Evolutionary conservation across 2,329 filamentous ascomycete species (phyloP), one percentile per base, ranked within the genome.

Genomic region (Talaromyces sp.): DNA sequence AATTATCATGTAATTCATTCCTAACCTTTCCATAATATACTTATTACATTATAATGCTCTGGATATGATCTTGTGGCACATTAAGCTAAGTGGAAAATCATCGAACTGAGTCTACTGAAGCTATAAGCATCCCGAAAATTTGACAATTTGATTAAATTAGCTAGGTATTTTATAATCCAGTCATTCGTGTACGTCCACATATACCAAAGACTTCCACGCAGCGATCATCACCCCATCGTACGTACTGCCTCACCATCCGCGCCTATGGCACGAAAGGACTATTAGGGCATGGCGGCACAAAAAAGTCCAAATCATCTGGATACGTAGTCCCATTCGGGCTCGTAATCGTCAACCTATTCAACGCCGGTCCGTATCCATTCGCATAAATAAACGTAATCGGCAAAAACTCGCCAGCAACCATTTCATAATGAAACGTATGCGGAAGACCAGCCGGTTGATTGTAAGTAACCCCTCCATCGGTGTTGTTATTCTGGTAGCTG

Each of bases 301-400:
- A 63, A 31, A 63, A 36, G 29, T 58, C 29, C 36, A 63, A 11
- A 31, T 63, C 49, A 10, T 49, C 25, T n/a, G 61, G 61, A 31
- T 63, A 63, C 34, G 47, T 29, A 19, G 51, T 54, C 25, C 61
- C 61, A 29, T 56, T 56, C 10, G 47, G 61, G 38, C 61, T 56
- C 8, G 61, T 54, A 25, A 63, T 63, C 19, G 61, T 63, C 13
- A 63, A 29, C 15, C 19, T n/a, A 36, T 63, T 63, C 61, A 54
- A 40, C 25, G 61, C 61, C 51, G 61, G 61, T 22, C 61, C 49
- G 4, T 63, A 63, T 11, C 61, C 61, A 56, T 63, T 63, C 11
- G 51, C 31, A 31, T 63, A 63, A 31, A 63, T 63, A 22, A 63
- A 63, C 15, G 61, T 63, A 22, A 63, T 54, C 27, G 51, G 61